These are phyloP conservation scores for Leishmania tarentolae DNA, from an alignment of 208 protist genomes.

Conservation along the genomic window DNA sequence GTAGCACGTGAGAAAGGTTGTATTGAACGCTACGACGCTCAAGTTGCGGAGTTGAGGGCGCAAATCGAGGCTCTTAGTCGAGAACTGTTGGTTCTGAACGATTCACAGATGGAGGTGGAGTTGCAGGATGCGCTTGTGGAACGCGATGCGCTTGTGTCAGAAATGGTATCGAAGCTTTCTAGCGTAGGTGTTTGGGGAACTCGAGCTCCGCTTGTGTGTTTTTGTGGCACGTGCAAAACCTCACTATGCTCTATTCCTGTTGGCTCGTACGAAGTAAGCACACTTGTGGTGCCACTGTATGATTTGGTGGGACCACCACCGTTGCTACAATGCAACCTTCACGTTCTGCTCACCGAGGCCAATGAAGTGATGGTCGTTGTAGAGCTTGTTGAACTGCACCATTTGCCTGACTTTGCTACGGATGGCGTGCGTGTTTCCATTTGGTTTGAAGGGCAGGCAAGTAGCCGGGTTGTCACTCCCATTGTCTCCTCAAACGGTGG, in stretches of 20 bases:
- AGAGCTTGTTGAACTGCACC: conserved; percentile 40
- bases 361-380: conserved; percentile 43
- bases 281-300: conserved; percentile 52
- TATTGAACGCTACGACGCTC: conserved; percentile 27
- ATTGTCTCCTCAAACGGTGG: conserved; percentile 39
- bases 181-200: not conserved
- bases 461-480: conserved; percentile 35
- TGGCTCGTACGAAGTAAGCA: conserved; percentile 42
- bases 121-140: conserved; percentile 32
- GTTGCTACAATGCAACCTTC: conserved; percentile 43
- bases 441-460: conserved; percentile 53
- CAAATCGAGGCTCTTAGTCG: conserved; percentile 31
- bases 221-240: conserved; percentile 56
- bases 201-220: conserved; percentile 33
- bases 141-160: conserved; percentile 29
- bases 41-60: conserved; percentile 11
- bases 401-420: conserved; percentile 52
- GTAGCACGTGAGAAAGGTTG: conserved; percentile 22
- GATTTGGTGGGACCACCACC: conserved; percentile 46
- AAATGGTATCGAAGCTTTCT: conserved; percentile 15
- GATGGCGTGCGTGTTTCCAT: conserved; percentile 48
- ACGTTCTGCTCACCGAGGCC: conserved; percentile 32
- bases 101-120: conserved; percentile 30
- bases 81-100: conserved; percentile 21
- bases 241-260: conserved; percentile 37